Percentiles rank a stretch among this genome's conserved stretches.
Evolutionary conservation across 2,329 filamentous ascomycete genomes (phyloP).

Genomic region (Emericellopsis cladophorae): DNA sequence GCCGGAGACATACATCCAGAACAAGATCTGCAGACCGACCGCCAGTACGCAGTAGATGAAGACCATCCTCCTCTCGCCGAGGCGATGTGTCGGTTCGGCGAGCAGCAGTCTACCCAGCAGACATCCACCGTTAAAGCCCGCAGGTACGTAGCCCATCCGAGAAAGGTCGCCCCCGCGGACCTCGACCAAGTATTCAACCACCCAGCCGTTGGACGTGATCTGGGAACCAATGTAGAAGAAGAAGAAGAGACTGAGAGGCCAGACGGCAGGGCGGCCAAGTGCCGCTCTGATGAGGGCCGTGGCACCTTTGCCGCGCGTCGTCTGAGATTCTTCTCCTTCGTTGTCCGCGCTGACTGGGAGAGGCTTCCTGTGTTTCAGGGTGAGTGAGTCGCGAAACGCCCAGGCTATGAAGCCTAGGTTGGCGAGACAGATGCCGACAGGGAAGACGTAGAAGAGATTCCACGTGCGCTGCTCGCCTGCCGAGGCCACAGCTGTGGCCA

Average conservation of each 20-base stretch:
- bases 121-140: slow-evolving; percentile 45
- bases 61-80: slow-evolving; percentile 45
- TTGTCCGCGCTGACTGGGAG: slow-evolving; percentile 1
- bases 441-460: slow-evolving; percentile 43
- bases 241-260: slow-evolving; percentile 48
- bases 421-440: slow-evolving; percentile 34
- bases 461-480: slow-evolving; percentile 23
- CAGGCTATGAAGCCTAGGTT: slow-evolving; percentile 33
- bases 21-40: slow-evolving; percentile 42
- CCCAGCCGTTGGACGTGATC: slow-evolving; percentile 47
- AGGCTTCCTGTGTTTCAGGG: slow-evolving; percentile 15
- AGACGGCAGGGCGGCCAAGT: slow-evolving; percentile 32
- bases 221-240: slow-evolving; percentile 47
- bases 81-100: slow-evolving; percentile 44
- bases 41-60: slow-evolving; percentile 37
- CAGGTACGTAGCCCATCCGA: slow-evolving; percentile 48
- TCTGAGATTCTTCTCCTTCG: neutral
- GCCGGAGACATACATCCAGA: slow-evolving; percentile 36
- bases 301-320: slow-evolving; percentile 17
- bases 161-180: slow-evolving; percentile 44
- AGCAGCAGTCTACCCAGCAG: slow-evolving; percentile 43
- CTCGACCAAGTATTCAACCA: slow-evolving; percentile 50
- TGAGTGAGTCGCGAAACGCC: slow-evolving; percentile 32
- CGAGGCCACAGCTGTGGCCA: slow-evolving; percentile 35
- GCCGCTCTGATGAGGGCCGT: slow-evolving; percentile 29